phyloP scores from a whole-genome alignment of 352 stramenopile species.

The Pythium biforme region DNA sequence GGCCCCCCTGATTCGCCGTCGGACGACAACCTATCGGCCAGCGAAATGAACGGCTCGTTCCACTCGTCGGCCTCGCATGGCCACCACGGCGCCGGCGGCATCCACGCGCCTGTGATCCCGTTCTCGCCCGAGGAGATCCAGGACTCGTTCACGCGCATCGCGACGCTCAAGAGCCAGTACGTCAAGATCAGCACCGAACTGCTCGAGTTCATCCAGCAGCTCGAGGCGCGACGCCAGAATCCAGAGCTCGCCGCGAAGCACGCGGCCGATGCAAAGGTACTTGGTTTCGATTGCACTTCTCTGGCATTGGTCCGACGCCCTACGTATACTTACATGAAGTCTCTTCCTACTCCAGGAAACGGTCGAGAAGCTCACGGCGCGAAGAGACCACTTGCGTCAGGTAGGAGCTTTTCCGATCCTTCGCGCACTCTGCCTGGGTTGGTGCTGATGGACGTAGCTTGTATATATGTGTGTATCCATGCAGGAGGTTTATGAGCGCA shows the following conservation, averaged over 20 bases:
- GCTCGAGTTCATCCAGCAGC: slow-evolving; percentile 51
- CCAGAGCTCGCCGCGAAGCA: slow-evolving; percentile 19
- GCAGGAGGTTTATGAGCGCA: slow-evolving; percentile 83
- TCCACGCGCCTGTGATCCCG: slow-evolving; percentile 53
- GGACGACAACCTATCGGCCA: slow-evolving; percentile 37
- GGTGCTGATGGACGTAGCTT: too few species aligned
- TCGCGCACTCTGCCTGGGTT: too few species aligned
- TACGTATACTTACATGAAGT: too few species aligned
- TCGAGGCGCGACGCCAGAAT: slow-evolving; percentile 29
- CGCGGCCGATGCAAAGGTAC: slow-evolving; percentile 23
- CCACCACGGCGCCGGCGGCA: slow-evolving; percentile 32
- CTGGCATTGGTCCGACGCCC: too few species aligned
- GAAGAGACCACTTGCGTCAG: slow-evolving; percentile 68
- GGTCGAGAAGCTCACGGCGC: slow-evolving; percentile 52
- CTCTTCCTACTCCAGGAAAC: slow-evolving; percentile 25
- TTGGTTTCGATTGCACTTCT: too few species aligned
- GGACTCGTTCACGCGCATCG: slow-evolving; percentile 84
- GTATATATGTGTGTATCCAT: too few species aligned
- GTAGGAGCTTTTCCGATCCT: slow-evolving; percentile 23
- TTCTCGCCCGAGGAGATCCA: slow-evolving; percentile 83
- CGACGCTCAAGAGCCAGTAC: slow-evolving; percentile 77
- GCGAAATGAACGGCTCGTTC: slow-evolving; percentile 48
- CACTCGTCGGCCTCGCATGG: slow-evolving; percentile 27
- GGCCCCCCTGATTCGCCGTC: slow-evolving; percentile 33
- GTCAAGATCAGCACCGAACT: slow-evolving; percentile 70